Percentiles rank a stretch among this genome's conserved stretches.
Conservation (phyloP, 2,329 filamentous ascomycete species). For the Periglandula ipomoeae region DNA sequence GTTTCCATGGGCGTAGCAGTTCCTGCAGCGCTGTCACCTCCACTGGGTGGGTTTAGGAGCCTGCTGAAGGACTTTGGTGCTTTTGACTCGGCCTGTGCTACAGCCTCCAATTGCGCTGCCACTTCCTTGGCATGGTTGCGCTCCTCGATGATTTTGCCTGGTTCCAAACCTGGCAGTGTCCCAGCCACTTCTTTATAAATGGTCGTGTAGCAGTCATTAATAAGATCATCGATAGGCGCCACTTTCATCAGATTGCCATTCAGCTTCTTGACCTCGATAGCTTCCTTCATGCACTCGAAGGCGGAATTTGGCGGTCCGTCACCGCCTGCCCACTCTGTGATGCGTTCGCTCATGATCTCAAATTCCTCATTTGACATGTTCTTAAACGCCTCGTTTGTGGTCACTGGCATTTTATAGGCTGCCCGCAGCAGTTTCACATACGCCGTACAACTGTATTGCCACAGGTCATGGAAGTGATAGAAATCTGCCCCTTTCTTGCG, state of each 20-base stretch:
- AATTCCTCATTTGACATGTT: slow-evolving; percentile 44
- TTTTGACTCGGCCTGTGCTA: slow-evolving; percentile 19
- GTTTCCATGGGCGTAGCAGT: slow-evolving; percentile 26
- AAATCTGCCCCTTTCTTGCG: slow-evolving; percentile 74
- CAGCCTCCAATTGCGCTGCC: slow-evolving; percentile 26
- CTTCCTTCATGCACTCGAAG: slow-evolving; percentile 47
- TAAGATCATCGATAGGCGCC: slow-evolving; percentile 80
- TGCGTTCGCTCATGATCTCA: slow-evolving; percentile 44
- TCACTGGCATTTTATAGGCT: slow-evolving; percentile 34
- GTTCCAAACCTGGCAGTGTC: slow-evolving; percentile 42
- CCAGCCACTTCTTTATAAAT: slow-evolving; percentile 61
- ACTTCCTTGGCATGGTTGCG: slow-evolving; percentile 33
- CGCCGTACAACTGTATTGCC: slow-evolving; percentile 45
- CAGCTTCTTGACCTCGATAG: slow-evolving; percentile 55
- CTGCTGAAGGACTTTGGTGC: slow-evolving; percentile 28
- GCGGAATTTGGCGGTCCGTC: slow-evolving; percentile 30
- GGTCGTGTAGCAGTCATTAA: slow-evolving; percentile 78
- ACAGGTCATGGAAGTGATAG: slow-evolving; percentile 52
- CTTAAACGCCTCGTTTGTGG: slow-evolving; percentile 48
- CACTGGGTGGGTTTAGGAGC: slow-evolving; percentile 33
- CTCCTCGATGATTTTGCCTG: slow-evolving; percentile 37
- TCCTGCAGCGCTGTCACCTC: slow-evolving; percentile 26
- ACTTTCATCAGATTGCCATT: slow-evolving; percentile 85
- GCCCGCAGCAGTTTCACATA: slow-evolving; percentile 46
- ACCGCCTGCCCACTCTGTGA: slow-evolving; percentile 43